phyloP scores from a whole-genome alignment of 2,329 filamentous ascomycete genomes.

The Calonectria ilicicola region DNA sequence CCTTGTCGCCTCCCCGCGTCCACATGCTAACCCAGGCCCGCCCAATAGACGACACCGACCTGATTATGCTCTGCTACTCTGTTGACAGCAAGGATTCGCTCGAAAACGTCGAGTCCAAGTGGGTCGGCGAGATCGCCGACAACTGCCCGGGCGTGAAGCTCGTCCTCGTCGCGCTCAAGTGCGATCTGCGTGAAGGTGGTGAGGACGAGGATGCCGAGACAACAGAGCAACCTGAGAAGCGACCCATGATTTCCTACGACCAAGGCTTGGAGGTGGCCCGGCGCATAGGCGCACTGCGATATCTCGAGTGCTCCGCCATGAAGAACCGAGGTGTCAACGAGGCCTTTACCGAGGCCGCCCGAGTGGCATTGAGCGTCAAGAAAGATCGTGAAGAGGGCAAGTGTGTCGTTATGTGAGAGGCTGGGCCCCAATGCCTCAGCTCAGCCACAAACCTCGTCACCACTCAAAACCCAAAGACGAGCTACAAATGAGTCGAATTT shows the following conservation, averaged over 20 bases:
- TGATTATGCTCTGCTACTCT: slow-evolving; percentile 99
- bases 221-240: slow-evolving; percentile 65
- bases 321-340: slow-evolving; percentile 98
- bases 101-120: slow-evolving; percentile 98
- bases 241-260: slow-evolving; percentile 87
- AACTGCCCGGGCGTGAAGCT: slow-evolving; percentile 97
- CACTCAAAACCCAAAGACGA: slow-evolving; percentile 19
- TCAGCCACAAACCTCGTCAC: slow-evolving; percentile 19
- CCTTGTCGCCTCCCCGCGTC: not conserved
- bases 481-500: slow-evolving; percentile 17
- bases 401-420: slow-evolving; percentile 70
- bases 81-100: slow-evolving; percentile 96
- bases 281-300: slow-evolving; percentile 91
- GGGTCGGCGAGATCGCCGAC: slow-evolving; percentile 97
- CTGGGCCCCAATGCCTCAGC: not conserved
- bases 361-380: slow-evolving; percentile 85
- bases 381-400: slow-evolving; percentile 73
- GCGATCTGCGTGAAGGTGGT: slow-evolving; percentile 86
- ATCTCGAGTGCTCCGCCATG: slow-evolving; percentile 98
- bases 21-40: slow-evolving; percentile 10
- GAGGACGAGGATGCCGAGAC: slow-evolving; percentile 75
- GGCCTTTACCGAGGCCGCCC: slow-evolving; percentile 96
- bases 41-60: slow-evolving; percentile 81
- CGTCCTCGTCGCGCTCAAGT: slow-evolving; percentile 95
- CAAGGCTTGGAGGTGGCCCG: slow-evolving; percentile 91